Evolutionary conservation across 495 filamentous ascomycete species (phyloP).

Genomic region (Aspergillus steynii): DNA sequence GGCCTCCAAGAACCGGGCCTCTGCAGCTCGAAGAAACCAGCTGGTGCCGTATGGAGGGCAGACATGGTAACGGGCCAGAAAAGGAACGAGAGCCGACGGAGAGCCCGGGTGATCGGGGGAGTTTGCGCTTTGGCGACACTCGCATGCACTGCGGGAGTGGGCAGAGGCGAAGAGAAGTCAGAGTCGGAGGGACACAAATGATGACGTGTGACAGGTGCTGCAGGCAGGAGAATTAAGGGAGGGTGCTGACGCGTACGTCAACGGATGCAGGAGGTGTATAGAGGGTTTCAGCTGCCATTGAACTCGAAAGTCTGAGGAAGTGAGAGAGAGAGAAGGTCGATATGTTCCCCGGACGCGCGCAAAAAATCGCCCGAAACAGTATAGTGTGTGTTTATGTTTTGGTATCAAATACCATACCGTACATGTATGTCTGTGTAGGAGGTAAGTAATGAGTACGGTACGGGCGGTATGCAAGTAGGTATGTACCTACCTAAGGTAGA

Average conservation of each 20-base stretch:
- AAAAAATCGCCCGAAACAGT: background rate
- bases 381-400: background rate
- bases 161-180: background rate
- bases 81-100: background rate
- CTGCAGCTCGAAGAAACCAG: constrained; percentile 28
- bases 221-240: background rate
- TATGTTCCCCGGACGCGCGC: no score
- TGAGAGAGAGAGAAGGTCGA: background rate
- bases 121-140: background rate
- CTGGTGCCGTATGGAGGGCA: constrained; percentile 23
- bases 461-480: background rate
- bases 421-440: background rate
- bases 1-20: constrained; percentile 19
- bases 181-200: no score
- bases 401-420: background rate
- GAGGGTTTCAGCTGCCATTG: background rate
- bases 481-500: background rate
- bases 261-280: no score
- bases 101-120: background rate
- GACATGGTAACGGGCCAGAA: constrained; percentile 26
- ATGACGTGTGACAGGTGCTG: background rate
- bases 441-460: background rate
- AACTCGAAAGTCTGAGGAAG: background rate
- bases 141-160: background rate
- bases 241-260: background rate